These are phyloP conservation scores for Thelephora terrestris DNA, from an alignment of 1,284 basidiomycete genomes.

Conservation along the genomic window DNA sequence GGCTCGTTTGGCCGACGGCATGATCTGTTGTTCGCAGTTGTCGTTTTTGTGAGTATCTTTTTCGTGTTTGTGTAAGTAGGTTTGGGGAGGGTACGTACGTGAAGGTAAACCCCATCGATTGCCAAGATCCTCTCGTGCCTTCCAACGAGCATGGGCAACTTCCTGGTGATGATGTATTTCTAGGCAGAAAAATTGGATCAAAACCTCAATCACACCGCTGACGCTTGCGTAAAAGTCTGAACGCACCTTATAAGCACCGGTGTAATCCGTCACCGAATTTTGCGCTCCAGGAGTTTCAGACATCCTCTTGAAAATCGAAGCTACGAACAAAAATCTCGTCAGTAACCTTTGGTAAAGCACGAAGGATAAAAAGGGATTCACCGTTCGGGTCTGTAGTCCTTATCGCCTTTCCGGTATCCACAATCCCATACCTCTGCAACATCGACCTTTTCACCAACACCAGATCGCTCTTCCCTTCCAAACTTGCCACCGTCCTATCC, in stretches of 20 bases:
- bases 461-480: constrained; percentile 82
- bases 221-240: background rate
- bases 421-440: constrained; percentile 54
- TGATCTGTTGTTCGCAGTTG: constrained; percentile 47
- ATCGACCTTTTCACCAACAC: constrained; percentile 74
- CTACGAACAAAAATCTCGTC: constrained; percentile 29
- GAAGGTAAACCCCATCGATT: constrained; percentile 92
- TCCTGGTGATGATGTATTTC: constrained; percentile 93
- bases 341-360: constrained; percentile 1
- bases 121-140: constrained; percentile 87
- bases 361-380: constrained; percentile 23
- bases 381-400: constrained; percentile 88
- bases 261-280: constrained; percentile 49
- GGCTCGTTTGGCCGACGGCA: constrained; percentile 76
- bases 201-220: too few relatives aligned
- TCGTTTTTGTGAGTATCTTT: constrained; percentile 2
- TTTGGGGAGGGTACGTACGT: constrained; percentile 42
- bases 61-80: background rate
- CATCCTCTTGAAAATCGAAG: constrained; percentile 84
- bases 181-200: constrained; percentile 21
- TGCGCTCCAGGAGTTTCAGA: constrained; percentile 66
- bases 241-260: constrained; percentile 74
- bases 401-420: constrained; percentile 47
- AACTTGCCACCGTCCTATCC: constrained; percentile 90
- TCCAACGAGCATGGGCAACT: constrained; percentile 86